Conservation (phyloP, 2,329 filamentous ascomycete species). For the Penicillium sp. region DNA sequence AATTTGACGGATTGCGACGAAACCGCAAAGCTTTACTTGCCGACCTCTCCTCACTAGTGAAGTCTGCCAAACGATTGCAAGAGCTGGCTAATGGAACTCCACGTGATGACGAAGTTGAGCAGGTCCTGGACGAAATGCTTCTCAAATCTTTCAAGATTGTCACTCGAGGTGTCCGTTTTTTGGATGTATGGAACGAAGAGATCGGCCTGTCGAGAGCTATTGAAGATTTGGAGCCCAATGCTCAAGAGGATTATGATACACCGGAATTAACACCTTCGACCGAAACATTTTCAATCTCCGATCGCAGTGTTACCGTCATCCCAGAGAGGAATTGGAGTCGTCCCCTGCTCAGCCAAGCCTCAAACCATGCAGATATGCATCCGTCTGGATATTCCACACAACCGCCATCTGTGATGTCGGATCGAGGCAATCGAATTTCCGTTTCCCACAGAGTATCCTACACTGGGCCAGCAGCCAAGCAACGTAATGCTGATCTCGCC, state of each 20-base stretch:
- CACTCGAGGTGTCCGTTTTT: conserved; percentile 82
- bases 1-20: conserved; percentile 70
- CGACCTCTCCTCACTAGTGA: conserved; percentile 84
- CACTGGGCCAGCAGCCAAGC: conserved; percentile 61
- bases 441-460: conserved; percentile 73
- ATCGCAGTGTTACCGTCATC: conserved; percentile 20
- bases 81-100: conserved; percentile 58
- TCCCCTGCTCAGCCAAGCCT: conserved; percentile 26
- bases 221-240: conserved; percentile 32
- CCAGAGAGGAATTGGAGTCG: conserved; percentile 30
- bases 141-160: conserved; percentile 91
- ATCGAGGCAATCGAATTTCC: conserved; percentile 47
- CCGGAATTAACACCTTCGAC: conserved; percentile 37
- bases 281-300: conserved; percentile 31
- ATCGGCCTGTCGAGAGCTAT: conserved; percentile 43
- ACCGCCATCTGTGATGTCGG: conserved; percentile 27
- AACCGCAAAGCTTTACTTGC: conserved; percentile 84
- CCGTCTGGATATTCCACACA: background rate
- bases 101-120: conserved; percentile 38
- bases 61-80: conserved; percentile 79
- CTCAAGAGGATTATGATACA: conserved; percentile 23
- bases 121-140: conserved; percentile 84
- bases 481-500: conserved; percentile 67
- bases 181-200: conserved; percentile 73
- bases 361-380: conserved; percentile 22